Conservation (phyloP, 163 green algal genomes). For the Chlamydomonas reinhardtii region DNA sequence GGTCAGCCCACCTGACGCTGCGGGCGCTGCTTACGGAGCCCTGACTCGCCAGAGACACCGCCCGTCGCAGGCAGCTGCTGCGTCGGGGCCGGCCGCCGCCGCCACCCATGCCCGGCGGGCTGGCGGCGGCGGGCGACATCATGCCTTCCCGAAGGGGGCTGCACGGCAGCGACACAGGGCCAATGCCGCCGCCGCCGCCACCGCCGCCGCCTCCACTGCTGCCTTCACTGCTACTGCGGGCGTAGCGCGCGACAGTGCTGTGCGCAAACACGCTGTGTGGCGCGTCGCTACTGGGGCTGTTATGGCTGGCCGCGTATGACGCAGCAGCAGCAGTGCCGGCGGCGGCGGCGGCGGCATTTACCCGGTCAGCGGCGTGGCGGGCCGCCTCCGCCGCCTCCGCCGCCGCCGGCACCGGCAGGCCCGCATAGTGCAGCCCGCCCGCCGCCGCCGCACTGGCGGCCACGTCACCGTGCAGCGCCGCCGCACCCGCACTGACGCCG, state of each 20-base stretch:
- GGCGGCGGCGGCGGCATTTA: background rate
- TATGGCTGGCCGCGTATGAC: background rate
- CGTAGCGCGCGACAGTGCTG: too few species aligned
- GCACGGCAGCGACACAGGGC: too few species aligned
- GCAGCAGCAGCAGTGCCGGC: background rate
- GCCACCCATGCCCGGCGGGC: too few species aligned
- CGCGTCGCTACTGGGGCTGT: too few species aligned
- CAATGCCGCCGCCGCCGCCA: too few species aligned
- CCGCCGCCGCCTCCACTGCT: too few species aligned
- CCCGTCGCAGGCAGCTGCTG: conserved; percentile 15
- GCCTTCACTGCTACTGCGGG: too few species aligned
- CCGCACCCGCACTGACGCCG: background rate
- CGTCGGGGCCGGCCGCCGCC: too few species aligned
- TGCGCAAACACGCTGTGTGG: too few species aligned
- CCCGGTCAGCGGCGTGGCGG: conserved; percentile 14
- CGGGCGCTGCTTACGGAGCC: background rate
- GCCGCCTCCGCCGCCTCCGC: conserved; percentile 24
- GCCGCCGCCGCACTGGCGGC: conserved; percentile 39
- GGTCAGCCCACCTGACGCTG: conserved; percentile 32
- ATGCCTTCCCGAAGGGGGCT: too few species aligned
- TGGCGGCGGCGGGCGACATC: too few species aligned
- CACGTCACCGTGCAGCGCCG: conserved; percentile 12
- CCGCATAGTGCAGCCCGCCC: conserved; percentile 37
- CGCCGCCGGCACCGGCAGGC: conserved; percentile 5
- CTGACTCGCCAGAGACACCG: background rate